These are phyloP conservation scores for Protomyces lactucae-debilis DNA, from an alignment of 1,139 yeast species.

Conservation along the genomic window DNA sequence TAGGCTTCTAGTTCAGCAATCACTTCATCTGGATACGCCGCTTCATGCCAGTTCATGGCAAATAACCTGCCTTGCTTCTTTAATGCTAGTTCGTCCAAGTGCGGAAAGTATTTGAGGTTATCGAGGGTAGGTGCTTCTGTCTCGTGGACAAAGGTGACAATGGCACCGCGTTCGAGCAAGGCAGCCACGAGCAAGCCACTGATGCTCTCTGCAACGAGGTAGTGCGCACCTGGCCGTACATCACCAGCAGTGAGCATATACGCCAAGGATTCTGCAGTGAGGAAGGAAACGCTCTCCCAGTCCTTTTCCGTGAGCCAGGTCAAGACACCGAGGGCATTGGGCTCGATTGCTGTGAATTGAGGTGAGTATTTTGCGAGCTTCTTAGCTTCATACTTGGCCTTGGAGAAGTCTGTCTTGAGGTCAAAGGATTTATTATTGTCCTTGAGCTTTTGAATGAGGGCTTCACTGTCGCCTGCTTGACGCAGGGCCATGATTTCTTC, in stretches of 20 bases:
- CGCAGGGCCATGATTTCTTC: conserved; percentile 80
- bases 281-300: conserved; percentile 62
- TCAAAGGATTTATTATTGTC: conserved; percentile 82
- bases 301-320: conserved; percentile 74
- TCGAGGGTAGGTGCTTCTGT: conserved; percentile 85
- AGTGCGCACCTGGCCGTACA: conserved; percentile 82
- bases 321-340: conserved; percentile 71
- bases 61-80: conserved; percentile 52
- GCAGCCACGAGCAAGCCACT: conserved; percentile 81
- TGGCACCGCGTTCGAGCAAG: conserved; percentile 75
- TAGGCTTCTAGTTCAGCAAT: conserved; percentile 40
- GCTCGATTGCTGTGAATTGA: conserved; percentile 72
- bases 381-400: conserved; percentile 83
- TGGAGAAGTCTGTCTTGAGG: conserved; percentile 82
- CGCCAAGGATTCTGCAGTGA: conserved; percentile 80
- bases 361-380: conserved; percentile 87
- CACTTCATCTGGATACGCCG: conserved; percentile 66
- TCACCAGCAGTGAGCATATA: conserved; percentile 70
- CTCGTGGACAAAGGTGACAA: conserved; percentile 77
- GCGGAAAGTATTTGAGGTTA: conserved; percentile 56
- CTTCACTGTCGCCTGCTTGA: conserved; percentile 43
- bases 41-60: conserved; percentile 72
- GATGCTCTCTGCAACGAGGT: conserved; percentile 83
- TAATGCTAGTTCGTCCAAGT: conserved; percentile 45
- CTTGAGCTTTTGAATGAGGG: conserved; percentile 73